phyloP scores from a whole-genome alignment of 129 eudicot genomes.

The Cynara cardunculus region DNA sequence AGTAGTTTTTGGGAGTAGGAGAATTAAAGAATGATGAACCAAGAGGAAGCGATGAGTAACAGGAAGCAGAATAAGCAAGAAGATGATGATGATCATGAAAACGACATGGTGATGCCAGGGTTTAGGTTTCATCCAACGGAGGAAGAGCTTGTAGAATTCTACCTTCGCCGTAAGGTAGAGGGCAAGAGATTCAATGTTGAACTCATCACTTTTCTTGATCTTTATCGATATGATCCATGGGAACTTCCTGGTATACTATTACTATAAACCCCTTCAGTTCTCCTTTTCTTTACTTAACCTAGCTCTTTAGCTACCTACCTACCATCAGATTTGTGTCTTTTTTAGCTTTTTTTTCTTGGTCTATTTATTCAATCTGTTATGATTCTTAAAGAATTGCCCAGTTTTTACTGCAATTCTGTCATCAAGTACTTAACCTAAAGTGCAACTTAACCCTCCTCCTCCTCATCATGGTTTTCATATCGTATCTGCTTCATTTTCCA shows the following conservation, averaged over 20 bases:
- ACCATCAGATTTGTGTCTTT: neutral
- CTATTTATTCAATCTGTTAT: neutral
- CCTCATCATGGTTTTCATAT: neutral
- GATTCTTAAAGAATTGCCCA: neutral
- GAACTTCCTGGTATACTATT: conserved; percentile 82
- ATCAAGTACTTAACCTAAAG: neutral
- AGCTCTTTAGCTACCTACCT: neutral
- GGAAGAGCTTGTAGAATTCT: conserved; percentile 94
- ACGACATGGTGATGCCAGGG: conserved; percentile 96
- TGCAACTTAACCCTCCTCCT: neutral
- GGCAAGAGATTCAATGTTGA: conserved; percentile 93
- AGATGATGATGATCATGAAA: conserved; percentile 57
- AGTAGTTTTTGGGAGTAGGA: conserved; percentile 47
- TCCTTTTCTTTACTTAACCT: neutral
- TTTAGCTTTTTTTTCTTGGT: neutral
- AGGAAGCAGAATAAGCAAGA: conserved; percentile 12
- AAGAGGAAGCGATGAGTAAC: conserved; percentile 15
- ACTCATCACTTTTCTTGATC: conserved; percentile 96
- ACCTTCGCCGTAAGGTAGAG: conserved; percentile 99
- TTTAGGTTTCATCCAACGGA: conserved; percentile 97
- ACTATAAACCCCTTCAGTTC: neutral
- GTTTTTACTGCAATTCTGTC: neutral
- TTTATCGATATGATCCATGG: conserved; percentile 98
- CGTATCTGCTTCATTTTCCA: neutral
- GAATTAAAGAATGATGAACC: conserved; percentile 28